Evolutionary conservation across 495 filamentous ascomycete species (phyloP), one percentile per base, ranked within the genome.

Genomic region (Xylaria cubensis): DNA sequence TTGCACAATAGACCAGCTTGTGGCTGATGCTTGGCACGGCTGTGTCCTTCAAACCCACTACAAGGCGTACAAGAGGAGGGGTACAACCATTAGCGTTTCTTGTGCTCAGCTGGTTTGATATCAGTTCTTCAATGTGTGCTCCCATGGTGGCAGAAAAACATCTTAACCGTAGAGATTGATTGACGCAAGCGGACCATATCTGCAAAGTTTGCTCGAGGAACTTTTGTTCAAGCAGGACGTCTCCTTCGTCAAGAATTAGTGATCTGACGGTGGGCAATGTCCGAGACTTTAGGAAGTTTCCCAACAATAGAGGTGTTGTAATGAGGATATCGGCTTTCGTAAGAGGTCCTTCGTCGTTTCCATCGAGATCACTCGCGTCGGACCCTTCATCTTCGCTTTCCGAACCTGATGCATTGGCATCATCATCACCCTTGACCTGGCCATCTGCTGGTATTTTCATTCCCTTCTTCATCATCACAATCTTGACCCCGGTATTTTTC

Each of bases 71-170:
- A 17, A 97, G 83, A 0, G 90, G 87, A 66, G 79, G 83, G 15
- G 86, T 74, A 29, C 65, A 39, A 6, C 73, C 63, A 44, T 75
- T 76, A 62, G 88, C 82, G 59, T 92, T 88, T 8, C 90, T 91
- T 34, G 86, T 86, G 32, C 85, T 84, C 53, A 85, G 64, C n/a
- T 82, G 78, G 39, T 81, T 81, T 12, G 79, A 77, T 59, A 92
- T 87, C 15, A 98, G 84, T 42, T 91, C 85, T 80, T 99, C 97
- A 61, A 98, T 91, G 74, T 91, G 94, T 21, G 96, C 97, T 21
- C 92, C 93, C 91, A 99, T 98, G 3, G 96, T 99, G 10, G 97
- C 96, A 24, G 95, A 98, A 93, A 95, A 99, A 64, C 97, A 88
- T 61, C 90, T 92, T 3, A 93, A 88, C 7, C 90, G 86, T 12